These are phyloP conservation scores for Arachnopeziza araneosa DNA, from an alignment of 2,329 filamentous ascomycete species.

Conservation along the genomic window DNA sequence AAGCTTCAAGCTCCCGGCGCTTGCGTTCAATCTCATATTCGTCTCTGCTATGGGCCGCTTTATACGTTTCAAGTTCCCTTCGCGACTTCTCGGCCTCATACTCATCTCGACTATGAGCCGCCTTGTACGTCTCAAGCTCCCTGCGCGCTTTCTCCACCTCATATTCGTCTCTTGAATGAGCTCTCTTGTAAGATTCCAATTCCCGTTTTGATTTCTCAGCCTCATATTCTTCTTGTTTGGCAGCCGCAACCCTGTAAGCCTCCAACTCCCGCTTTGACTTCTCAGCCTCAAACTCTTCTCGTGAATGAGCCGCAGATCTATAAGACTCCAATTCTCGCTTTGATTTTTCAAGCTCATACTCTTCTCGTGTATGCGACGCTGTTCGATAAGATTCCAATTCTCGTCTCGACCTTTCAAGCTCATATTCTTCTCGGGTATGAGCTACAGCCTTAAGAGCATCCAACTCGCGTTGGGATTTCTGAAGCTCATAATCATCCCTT, in stretches of 20 bases:
- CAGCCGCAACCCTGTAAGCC: slow-evolving; percentile 33
- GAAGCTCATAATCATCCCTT: neutral
- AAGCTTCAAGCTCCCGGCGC: slow-evolving; percentile 40
- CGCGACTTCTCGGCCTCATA: slow-evolving; percentile 33
- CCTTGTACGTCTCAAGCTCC: slow-evolving; percentile 42
- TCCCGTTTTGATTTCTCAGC: slow-evolving; percentile 37
- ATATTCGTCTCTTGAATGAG: slow-evolving; percentile 20
- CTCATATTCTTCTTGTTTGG: slow-evolving; percentile 30
- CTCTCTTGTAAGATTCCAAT: slow-evolving; percentile 26
- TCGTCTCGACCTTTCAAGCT: slow-evolving; percentile 34
- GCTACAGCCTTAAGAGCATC: neutral
- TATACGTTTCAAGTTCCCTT: slow-evolving; percentile 42
- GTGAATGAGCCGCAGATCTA: slow-evolving; percentile 10
- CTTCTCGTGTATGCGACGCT: slow-evolving; percentile 1
- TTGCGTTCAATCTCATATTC: slow-evolving; percentile 35
- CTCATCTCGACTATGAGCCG: slow-evolving; percentile 17
- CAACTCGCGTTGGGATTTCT: slow-evolving; percentile 29
- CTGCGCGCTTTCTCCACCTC: slow-evolving; percentile 35
- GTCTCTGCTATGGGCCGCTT: slow-evolving; percentile 3
- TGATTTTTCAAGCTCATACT: slow-evolving; percentile 34
- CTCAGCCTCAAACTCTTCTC: slow-evolving; percentile 22
- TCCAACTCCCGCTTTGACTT: slow-evolving; percentile 28
- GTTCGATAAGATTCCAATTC: slow-evolving; percentile 41
- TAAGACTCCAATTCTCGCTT: slow-evolving; percentile 34
- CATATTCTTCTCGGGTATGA: slow-evolving; percentile 20